phyloP scores from a whole-genome alignment of 2,329 filamentous ascomycete species.

The Cladosporium colombiae region DNA sequence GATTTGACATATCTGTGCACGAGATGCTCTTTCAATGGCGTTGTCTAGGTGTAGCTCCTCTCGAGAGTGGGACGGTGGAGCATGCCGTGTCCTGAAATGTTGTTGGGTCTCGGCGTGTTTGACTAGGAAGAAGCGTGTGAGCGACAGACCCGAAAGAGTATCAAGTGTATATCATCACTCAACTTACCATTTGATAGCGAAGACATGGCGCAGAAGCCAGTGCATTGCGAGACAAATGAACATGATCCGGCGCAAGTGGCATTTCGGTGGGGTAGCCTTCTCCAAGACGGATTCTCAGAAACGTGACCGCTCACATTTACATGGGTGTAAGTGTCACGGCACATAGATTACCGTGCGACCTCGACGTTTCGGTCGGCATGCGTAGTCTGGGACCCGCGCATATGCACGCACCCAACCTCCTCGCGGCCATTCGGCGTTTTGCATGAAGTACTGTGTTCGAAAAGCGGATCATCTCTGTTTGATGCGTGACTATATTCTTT shows the following conservation, averaged over 20 bases:
- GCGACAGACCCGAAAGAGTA: background rate
- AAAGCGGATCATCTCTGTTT: background rate
- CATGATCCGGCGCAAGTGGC: background rate
- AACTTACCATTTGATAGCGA: background rate
- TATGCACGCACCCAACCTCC: background rate
- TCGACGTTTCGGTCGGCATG: background rate
- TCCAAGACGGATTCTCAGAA: background rate
- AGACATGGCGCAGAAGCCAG: background rate
- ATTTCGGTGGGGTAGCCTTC: background rate
- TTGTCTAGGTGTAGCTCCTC: background rate
- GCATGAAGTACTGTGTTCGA: background rate
- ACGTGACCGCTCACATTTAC: background rate
- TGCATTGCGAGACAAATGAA: background rate
- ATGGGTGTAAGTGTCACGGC: background rate
- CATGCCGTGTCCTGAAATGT: background rate
- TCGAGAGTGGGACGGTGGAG: background rate
- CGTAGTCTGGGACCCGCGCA: background rate
- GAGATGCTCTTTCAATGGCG: background rate
- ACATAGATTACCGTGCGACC: constrained; percentile 1
- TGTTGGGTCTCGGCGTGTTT: background rate
- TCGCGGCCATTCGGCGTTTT: background rate
- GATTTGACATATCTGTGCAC: background rate
- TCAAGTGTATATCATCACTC: background rate
- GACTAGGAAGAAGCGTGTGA: background rate
- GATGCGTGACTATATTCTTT: background rate